These are phyloP conservation scores for Erodium maritimum DNA, from an alignment of 345 rosid species.

Conservation along the genomic window DNA sequence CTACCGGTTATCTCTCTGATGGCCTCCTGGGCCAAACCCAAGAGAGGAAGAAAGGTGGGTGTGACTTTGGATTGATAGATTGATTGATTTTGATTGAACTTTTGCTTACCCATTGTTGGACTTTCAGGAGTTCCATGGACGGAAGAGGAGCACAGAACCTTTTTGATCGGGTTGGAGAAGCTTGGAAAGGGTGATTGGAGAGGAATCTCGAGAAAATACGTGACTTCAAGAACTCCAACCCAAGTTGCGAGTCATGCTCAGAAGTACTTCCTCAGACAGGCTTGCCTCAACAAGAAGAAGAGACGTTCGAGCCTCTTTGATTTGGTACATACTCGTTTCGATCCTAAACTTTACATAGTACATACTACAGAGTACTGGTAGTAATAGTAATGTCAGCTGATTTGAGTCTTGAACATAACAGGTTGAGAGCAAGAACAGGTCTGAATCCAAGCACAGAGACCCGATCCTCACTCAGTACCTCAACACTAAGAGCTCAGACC, in stretches of 20 bases:
- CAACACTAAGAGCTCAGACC: background rate
- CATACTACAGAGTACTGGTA: background rate
- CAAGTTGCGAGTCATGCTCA: conserved; percentile 78
- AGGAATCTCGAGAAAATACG: conserved; percentile 51
- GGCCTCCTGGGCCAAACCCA: conserved; percentile 22
- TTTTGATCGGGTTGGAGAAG: conserved; percentile 45
- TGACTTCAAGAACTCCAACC: conserved; percentile 56
- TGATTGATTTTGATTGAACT: too few species aligned
- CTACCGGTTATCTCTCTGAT: conserved; percentile 31
- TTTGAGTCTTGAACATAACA: conserved; percentile 5
- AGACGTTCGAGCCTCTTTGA: conserved; percentile 59
- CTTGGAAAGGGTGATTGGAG: conserved; percentile 73
- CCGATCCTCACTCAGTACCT: background rate
- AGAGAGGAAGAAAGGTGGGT: conserved; percentile 40
- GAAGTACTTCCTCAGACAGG: conserved; percentile 50
- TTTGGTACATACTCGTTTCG: conserved; percentile 19
- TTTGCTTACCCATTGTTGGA: too few species aligned
- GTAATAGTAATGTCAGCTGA: background rate
- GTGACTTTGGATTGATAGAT: too few species aligned
- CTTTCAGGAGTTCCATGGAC: conserved; percentile 50
- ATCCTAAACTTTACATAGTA: background rate
- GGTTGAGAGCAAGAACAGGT: conserved; percentile 12
- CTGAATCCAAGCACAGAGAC: conserved; percentile 1
- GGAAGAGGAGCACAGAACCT: conserved; percentile 49
- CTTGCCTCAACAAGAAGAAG: conserved; percentile 35